Base-by-base conservation (phyloP, 768 basidiomycete genomes). In the Lentinula guzmanii region DNA sequence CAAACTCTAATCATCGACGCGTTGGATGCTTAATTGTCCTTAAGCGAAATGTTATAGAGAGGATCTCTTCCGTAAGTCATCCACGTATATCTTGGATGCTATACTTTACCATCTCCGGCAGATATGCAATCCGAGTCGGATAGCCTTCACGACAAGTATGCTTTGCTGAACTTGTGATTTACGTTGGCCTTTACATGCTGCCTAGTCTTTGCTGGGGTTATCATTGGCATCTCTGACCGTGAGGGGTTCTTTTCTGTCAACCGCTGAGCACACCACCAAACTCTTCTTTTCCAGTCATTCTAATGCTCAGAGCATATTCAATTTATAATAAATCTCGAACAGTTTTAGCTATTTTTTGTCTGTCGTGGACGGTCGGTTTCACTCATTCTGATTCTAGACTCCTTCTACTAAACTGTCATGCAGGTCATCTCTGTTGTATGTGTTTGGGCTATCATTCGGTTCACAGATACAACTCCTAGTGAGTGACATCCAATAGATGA, bases 291-390 rank as follows among this genome's bases (percentile, higher is more conserved):
- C 16, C 8, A 56, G 55, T 56, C 24, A 56, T 56, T 16, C 21
- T 56, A 39, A 56, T 56, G 55, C 55, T 56, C 31, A 18, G 55
- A 31, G 43, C 55, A 3, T 56, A 56, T 31, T 56, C 55, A 8
- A 56, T 56, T 39, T 56, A 43, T 16, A 56, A 56, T 24, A 56
- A 56, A 43, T 56, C 55, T 5, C 37, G 55, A 21, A 43, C 9
- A 13, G 28, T 56, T 33, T 16, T 56, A n/a, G 11, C 21, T 43
- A 43, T 56, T 13, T 24, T 56, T 31, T 37, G 37, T 43, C 39
- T 56, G 7, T 42, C 39, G 11, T 56, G 55, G 55, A 43, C 43
- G 15, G 55, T 56, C 41, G 43, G 55, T 56, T 24, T 24, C 24
- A 24, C 1, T 24, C 1, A 24, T 24, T 24, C 24, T 24, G 24